Evolutionary conservation across 2,329 filamentous ascomycete species (phyloP).

Genomic region (Aureobasidium subglaciale): DNA sequence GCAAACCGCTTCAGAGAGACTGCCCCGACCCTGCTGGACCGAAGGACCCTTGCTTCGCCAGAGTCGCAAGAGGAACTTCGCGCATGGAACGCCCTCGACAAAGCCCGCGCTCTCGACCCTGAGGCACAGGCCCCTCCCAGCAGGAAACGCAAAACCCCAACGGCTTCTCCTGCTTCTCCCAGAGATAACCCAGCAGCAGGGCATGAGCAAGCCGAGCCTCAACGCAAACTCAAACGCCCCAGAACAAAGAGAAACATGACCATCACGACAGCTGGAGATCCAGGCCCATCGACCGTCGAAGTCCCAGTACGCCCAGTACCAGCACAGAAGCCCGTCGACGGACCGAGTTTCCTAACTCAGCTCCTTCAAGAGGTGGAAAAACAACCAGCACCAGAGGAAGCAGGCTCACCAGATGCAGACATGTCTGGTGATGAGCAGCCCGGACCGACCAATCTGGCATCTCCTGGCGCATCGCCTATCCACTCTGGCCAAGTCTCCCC

Average conservation of each 20-base stretch:
- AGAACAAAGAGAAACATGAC: slow-evolving; percentile 62
- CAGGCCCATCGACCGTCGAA: slow-evolving; percentile 22
- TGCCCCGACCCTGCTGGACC: slow-evolving; percentile 53
- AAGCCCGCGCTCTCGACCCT: slow-evolving; percentile 62
- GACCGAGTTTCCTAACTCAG: slow-evolving; percentile 77
- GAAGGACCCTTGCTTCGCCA: slow-evolving; percentile 25
- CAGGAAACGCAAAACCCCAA: slow-evolving; percentile 73
- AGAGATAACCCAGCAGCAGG: slow-evolving; percentile 22
- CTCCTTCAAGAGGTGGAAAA: slow-evolving; percentile 80
- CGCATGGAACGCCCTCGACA: slow-evolving; percentile 88
- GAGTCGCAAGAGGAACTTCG: slow-evolving; percentile 66
- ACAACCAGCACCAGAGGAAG: slow-evolving; percentile 35
- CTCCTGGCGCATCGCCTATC: slow-evolving; percentile 60
- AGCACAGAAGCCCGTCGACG: background rate
- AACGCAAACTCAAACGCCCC: slow-evolving; percentile 81
- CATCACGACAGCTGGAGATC: slow-evolving; percentile 32
- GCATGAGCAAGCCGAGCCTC: slow-evolving; percentile 51
- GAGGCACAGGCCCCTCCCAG: slow-evolving; percentile 33
- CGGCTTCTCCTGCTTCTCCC: slow-evolving; percentile 62
- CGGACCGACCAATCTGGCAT: slow-evolving; percentile 44
- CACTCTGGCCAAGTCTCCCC: slow-evolving; percentile 61
- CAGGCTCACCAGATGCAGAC: slow-evolving; percentile 24
- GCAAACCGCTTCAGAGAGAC: slow-evolving; percentile 45
- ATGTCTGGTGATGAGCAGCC: slow-evolving; percentile 28
- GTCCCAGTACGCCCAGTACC: slow-evolving; percentile 20